These are phyloP conservation scores for Debaryomyces nepalensis DNA, from an alignment of 1,139 yeast species.

Conservation along the genomic window DNA sequence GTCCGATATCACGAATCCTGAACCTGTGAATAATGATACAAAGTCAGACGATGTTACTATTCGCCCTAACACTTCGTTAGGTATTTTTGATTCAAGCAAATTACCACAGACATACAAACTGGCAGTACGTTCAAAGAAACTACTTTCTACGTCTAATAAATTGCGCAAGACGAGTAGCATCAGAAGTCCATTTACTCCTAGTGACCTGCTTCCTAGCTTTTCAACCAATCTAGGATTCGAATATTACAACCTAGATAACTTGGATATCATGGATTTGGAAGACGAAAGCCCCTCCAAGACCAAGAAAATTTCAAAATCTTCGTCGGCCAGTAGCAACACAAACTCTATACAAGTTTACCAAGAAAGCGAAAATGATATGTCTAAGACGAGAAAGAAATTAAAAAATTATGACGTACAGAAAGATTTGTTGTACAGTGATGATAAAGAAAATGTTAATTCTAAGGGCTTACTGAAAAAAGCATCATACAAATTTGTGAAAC, in stretches of 20 bases:
- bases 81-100: slow-evolving; percentile 21
- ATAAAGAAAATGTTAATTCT: slow-evolving; percentile 47
- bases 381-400: slow-evolving; percentile 13
- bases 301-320: slow-evolving; percentile 33
- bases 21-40: background rate
- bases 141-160: slow-evolving; percentile 17
- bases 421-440: slow-evolving; percentile 22
- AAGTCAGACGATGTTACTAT: background rate
- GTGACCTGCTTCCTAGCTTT: slow-evolving; percentile 20
- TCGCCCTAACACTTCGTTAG: slow-evolving; percentile 18
- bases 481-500: slow-evolving; percentile 74
- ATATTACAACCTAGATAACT: slow-evolving; percentile 32
- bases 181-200: slow-evolving; percentile 26
- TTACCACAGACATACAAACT: slow-evolving; percentile 1
- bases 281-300: slow-evolving; percentile 40
- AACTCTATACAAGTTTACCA: slow-evolving; percentile 24
- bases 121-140: slow-evolving; percentile 15
- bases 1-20: background rate
- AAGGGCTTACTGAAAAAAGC: slow-evolving; percentile 22
- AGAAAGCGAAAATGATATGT: slow-evolving; percentile 19
- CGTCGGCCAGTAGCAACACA: slow-evolving; percentile 16
- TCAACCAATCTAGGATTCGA: slow-evolving; percentile 26
- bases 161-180: slow-evolving; percentile 21
- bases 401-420: slow-evolving; percentile 13
- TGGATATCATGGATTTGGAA: slow-evolving; percentile 34